A percentile compares a stretch with the other conserved stretches of the same genome.
These are phyloP conservation scores for Crithidia fasciculata DNA, from an alignment of 208 protist genomes.

Conservation along the genomic window DNA sequence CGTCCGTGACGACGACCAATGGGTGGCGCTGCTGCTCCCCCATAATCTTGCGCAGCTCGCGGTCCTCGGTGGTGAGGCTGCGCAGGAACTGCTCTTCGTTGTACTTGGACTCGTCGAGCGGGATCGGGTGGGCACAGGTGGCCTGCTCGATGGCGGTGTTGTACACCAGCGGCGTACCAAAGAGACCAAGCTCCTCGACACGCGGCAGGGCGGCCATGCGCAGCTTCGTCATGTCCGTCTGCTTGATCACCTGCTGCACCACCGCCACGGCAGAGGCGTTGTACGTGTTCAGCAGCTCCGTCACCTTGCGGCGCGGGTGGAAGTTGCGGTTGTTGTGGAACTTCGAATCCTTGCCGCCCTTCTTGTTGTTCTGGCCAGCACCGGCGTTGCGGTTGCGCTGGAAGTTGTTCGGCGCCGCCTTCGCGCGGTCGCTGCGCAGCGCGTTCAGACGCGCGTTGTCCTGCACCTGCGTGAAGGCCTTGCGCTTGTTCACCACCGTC, in stretches of 20 bases:
- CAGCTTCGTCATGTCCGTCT: constrained; percentile 56
- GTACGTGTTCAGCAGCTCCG: constrained; percentile 51
- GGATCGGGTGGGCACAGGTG: constrained; percentile 42
- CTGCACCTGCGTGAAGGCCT: constrained; percentile 65
- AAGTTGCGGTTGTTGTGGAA: constrained; percentile 44
- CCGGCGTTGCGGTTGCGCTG: constrained; percentile 32
- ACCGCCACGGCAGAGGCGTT: constrained; percentile 33
- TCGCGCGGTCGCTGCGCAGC: constrained; percentile 56
- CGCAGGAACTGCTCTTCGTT: constrained; percentile 41
- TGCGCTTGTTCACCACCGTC: constrained; percentile 37
- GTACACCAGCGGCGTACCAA: constrained; percentile 67
- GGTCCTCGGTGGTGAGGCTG: constrained; percentile 52
- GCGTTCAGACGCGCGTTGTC: constrained; percentile 76
- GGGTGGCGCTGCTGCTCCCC: constrained; percentile 44
- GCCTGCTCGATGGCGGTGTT: constrained; percentile 65
- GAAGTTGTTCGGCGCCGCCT: constrained; percentile 27
- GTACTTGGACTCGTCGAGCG: constrained; percentile 52
- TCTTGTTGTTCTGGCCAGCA: constrained; percentile 26
- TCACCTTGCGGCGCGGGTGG: constrained; percentile 42
- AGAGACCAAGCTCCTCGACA: constrained; percentile 55
- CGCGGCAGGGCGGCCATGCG: constrained; percentile 37
- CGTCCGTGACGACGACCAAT: constrained; percentile 80
- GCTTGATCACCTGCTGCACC: constrained; percentile 40
- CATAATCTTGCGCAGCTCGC: constrained; percentile 60
- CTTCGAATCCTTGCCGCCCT: constrained; percentile 28